Evolutionary conservation across 768 basidiomycete genomes (phyloP).

Genomic region (Epithele typhae): DNA sequence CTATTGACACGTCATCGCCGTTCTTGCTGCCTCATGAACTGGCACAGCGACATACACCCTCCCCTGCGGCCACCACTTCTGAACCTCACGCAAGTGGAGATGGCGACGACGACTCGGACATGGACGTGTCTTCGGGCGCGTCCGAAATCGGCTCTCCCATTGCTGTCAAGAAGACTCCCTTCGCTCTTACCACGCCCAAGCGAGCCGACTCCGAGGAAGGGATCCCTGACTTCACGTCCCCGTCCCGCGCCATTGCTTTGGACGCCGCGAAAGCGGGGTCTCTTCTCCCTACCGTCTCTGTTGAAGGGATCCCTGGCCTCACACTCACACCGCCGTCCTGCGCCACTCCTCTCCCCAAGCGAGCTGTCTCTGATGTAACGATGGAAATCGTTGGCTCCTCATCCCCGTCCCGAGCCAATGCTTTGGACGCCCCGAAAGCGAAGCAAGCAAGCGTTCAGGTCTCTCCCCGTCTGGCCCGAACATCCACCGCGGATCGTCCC

Average conservation of each 20-base stretch:
- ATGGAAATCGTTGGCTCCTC: too few species aligned
- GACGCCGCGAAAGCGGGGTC: too few species aligned
- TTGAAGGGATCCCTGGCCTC: neutral
- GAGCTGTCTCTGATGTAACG: too few species aligned
- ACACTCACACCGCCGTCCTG: too few species aligned
- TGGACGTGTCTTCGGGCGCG: slow-evolving; percentile 12
- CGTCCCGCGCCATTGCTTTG: neutral
- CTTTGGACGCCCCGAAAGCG: too few species aligned
- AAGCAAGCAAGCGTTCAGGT: neutral
- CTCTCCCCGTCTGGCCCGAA: neutral
- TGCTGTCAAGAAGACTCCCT: too few species aligned
- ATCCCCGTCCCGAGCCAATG: neutral
- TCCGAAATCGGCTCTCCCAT: slow-evolving; percentile 3
- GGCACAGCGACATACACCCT: neutral
- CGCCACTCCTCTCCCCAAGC: too few species aligned
- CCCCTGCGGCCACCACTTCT: slow-evolving; percentile 1
- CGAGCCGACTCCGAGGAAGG: too few species aligned
- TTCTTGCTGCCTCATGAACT: slow-evolving; percentile 3
- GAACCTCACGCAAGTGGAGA: slow-evolving; percentile 1
- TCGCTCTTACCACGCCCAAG: too few species aligned
- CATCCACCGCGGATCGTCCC: neutral
- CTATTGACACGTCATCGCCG: slow-evolving; percentile 6
- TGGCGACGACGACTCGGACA: slow-evolving; percentile 10
- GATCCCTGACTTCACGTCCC: neutral
- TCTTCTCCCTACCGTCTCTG: neutral